Base-by-base conservation (phyloP, 805 yeast species). In the Lipomyces sp. region DNA sequence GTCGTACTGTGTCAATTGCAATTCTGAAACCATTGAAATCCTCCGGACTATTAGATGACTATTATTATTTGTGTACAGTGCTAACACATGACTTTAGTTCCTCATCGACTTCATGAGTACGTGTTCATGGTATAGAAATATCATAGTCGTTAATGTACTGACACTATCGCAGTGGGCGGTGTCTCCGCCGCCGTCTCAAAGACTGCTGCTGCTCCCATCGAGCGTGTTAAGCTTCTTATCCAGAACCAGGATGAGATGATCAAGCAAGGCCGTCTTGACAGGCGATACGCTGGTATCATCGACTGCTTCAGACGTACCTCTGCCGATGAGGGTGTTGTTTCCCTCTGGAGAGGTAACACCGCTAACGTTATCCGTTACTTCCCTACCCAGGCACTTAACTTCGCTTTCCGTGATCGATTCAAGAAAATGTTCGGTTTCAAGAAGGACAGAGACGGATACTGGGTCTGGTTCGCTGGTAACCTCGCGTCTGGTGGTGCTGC, bases 271-370 rank as follows among this genome's bases (percentile, higher is more conserved):
- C 92, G 97, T 86, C 86, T 92, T 78, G 85, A 91, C 75, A 85
- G 80, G 78, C 87, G 85, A 80, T 92, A 93, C 88, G 87, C 83
- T 74, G 98, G 98, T 90, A 93, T 92, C 73, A 83, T 76, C 72
- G 98, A 92, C 80, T 91, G 97, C 85, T 92, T 93, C 96, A 87
- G 80, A 78, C 90, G 97, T 87, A 93, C 98, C 75, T 89, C 93
- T 73, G 89, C 90, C 76, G 91, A 89, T 75, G 98, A 92, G 86
- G 98, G 98, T 88, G 78, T 90, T 72, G 85, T 83, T 74, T 84
- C 98, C 72, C 92, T 92, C 94, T 92, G 98, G 98, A 90, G 97
- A 90, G 98, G 98, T 87, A 92, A 92, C 93, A 93, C 97, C 74
- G 98, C 98, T 78, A 92, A 92, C 84, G 98, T 92, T 81, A 89